A percentile compares a stretch with the other conserved stretches of the same genome.
Evolutionary conservation across 306 rosid species (phyloP).

Genomic region (Morella rubra): DNA sequence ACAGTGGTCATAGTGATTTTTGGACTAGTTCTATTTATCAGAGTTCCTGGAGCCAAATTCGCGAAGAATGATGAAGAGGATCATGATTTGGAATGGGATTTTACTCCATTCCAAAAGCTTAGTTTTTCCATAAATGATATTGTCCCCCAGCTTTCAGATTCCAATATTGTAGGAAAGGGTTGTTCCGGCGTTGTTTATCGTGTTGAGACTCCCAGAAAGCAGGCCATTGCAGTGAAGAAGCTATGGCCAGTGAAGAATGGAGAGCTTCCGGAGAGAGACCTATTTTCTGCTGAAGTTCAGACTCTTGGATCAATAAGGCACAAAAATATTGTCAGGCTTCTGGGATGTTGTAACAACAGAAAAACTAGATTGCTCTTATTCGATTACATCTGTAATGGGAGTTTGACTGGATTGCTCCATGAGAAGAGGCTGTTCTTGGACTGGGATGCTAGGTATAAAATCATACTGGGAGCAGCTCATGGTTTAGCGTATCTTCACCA

Average conservation of each 20-base stretch:
- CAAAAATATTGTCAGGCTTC: slow-evolving; percentile 82
- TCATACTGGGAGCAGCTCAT: slow-evolving; percentile 80
- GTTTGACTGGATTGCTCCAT: slow-evolving; percentile 71
- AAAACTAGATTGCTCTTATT: slow-evolving; percentile 76
- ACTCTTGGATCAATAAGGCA: slow-evolving; percentile 91
- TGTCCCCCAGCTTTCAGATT: slow-evolving; percentile 62
- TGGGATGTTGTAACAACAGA: slow-evolving; percentile 83
- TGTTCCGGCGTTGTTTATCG: slow-evolving; percentile 87
- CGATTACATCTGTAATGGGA: slow-evolving; percentile 86
- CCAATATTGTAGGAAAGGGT: slow-evolving; percentile 84
- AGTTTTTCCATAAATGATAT: slow-evolving; percentile 74
- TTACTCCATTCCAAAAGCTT: slow-evolving; percentile 88
- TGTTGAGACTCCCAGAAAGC: slow-evolving; percentile 84
- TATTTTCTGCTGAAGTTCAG: slow-evolving; percentile 77
- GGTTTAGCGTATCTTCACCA: slow-evolving; percentile 96
- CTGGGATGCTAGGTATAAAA: slow-evolving; percentile 93
- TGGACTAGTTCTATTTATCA: slow-evolving; percentile 53
- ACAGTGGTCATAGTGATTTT: slow-evolving; percentile 48
- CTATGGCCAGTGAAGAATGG: slow-evolving; percentile 68
- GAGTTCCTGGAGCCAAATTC: slow-evolving; percentile 45
- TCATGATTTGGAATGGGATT: slow-evolving; percentile 66
- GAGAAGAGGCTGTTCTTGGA: slow-evolving; percentile 83
- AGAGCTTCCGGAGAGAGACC: slow-evolving; percentile 66
- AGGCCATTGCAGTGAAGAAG: slow-evolving; percentile 89
- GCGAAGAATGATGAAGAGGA: slow-evolving; percentile 45